Percentiles rank a stretch among this genome's conserved stretches.
Conservation (phyloP, 768 basidiomycete species). For the Boletus rubroflammeus region DNA sequence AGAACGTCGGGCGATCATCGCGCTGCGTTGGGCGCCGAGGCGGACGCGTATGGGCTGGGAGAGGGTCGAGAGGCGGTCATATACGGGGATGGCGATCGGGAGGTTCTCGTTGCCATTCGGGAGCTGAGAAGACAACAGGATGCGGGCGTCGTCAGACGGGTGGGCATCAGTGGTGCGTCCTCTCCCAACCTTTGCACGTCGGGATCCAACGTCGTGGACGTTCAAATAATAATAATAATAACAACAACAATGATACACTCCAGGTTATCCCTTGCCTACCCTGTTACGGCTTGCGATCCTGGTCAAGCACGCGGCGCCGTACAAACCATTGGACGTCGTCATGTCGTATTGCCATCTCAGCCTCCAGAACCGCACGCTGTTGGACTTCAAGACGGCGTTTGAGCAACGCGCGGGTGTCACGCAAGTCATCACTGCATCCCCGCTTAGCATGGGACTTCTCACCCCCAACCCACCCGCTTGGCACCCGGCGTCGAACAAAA, state of each 20-base stretch:
- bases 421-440: constrained; percentile 76
- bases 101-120: constrained; percentile 61
- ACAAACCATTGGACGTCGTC: constrained; percentile 70
- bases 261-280: constrained; percentile 79
- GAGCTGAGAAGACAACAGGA: constrained; percentile 66
- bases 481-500: constrained; percentile 67
- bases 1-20: constrained; percentile 52
- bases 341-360: constrained; percentile 81
- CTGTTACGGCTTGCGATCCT: constrained; percentile 81
- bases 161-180: constrained; percentile 76
- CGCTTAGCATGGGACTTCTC: constrained; percentile 81
- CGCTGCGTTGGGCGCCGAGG: constrained; percentile 50
- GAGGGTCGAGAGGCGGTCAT: constrained; percentile 54
- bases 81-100: constrained; percentile 67
- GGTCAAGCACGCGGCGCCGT: constrained; percentile 61
- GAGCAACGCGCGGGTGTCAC: constrained; percentile 58
- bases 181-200: background rate
- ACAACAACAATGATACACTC: background rate
- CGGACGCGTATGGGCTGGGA: constrained; percentile 61
- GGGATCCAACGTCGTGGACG: background rate
- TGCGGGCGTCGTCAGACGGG: constrained; percentile 65
- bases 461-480: constrained; percentile 55
- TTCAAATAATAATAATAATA: too few species aligned
- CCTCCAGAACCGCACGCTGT: constrained; percentile 65
- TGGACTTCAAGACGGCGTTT: constrained; percentile 54